phyloP scores from a whole-genome alignment of 805 yeast genomes.

The Metschnikowia lunata region DNA sequence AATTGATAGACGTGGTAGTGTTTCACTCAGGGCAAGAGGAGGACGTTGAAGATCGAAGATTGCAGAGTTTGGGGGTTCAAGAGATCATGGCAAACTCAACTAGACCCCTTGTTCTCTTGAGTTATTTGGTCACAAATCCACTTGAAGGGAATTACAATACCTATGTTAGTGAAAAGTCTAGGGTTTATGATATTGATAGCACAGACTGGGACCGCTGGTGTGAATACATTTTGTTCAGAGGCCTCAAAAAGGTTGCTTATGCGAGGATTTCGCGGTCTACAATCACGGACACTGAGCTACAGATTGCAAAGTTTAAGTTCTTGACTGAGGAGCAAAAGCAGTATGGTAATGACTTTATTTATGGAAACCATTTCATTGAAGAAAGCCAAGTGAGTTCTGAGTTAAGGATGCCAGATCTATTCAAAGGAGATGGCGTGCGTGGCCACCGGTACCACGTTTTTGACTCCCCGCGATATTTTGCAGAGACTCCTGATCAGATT shows the following conservation, averaged over 20 bases:
- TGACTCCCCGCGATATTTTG: conserved; percentile 85
- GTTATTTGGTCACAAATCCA: conserved; percentile 89
- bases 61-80: conserved; percentile 74
- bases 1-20: conserved; percentile 83
- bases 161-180: conserved; percentile 75
- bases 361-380: conserved; percentile 52
- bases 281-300: conserved; percentile 95
- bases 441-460: conserved; percentile 94
- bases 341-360: conserved; percentile 36
- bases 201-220: conserved; percentile 98
- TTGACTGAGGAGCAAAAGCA: conserved; percentile 34
- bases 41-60: conserved; percentile 87
- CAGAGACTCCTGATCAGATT: conserved; percentile 18
- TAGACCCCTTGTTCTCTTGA: conserved; percentile 80
- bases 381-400: conserved; percentile 57
- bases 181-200: conserved; percentile 92
- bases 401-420: conserved; percentile 70
- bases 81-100: conserved; percentile 77
- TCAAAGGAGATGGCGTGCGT: conserved; percentile 87
- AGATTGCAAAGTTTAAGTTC: conserved; percentile 85
- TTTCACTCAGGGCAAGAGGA: conserved; percentile 99
- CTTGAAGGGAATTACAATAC: conserved; percentile 86
- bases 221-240: conserved; percentile 87
- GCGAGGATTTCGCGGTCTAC: conserved; percentile 91
- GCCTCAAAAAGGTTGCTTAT: conserved; percentile 82